Evolutionary conservation across 768 basidiomycete species (phyloP).

Genomic region (Pleurotus salmoneostramineus): DNA sequence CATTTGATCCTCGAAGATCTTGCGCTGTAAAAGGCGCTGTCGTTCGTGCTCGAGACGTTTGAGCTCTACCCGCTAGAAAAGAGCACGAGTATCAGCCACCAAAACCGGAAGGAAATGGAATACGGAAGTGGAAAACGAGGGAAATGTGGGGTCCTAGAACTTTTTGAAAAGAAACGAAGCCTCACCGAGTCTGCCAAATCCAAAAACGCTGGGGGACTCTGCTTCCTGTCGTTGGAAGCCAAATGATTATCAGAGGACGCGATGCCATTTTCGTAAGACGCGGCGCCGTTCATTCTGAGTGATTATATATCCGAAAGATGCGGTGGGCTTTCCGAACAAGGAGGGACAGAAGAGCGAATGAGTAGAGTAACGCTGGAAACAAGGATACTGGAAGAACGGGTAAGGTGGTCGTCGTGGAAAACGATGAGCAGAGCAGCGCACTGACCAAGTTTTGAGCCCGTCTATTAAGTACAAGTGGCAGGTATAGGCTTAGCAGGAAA

Average conservation of each 20-base stretch:
- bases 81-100: neutral
- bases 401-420: slow-evolving; percentile 18
- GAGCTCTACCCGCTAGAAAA: slow-evolving; percentile 73
- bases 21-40: slow-evolving; percentile 81
- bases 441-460: slow-evolving; percentile 62
- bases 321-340: slow-evolving; percentile 49
- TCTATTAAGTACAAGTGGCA: slow-evolving; percentile 67
- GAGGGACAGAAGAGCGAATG: slow-evolving; percentile 50
- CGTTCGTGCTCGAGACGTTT: slow-evolving; percentile 92
- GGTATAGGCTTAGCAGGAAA: slow-evolving; percentile 33
- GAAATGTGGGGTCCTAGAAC: slow-evolving; percentile 6
- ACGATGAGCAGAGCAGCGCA: slow-evolving; percentile 18
- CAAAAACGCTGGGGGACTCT: slow-evolving; percentile 88
- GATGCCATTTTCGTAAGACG: slow-evolving; percentile 62
- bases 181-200: slow-evolving; percentile 91
- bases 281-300: slow-evolving; percentile 56
- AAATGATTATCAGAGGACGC: slow-evolving; percentile 66
- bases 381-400: slow-evolving; percentile 52
- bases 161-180: slow-evolving; percentile 16
- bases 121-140: slow-evolving; percentile 15
- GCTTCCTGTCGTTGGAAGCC: slow-evolving; percentile 69
- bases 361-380: slow-evolving; percentile 53
- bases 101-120: slow-evolving; percentile 8
- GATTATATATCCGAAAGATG: slow-evolving; percentile 34
- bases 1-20: slow-evolving; percentile 97